Evolutionary conservation across 441 rosid genomes (phyloP).

Genomic region (Populus hybrid): DNA sequence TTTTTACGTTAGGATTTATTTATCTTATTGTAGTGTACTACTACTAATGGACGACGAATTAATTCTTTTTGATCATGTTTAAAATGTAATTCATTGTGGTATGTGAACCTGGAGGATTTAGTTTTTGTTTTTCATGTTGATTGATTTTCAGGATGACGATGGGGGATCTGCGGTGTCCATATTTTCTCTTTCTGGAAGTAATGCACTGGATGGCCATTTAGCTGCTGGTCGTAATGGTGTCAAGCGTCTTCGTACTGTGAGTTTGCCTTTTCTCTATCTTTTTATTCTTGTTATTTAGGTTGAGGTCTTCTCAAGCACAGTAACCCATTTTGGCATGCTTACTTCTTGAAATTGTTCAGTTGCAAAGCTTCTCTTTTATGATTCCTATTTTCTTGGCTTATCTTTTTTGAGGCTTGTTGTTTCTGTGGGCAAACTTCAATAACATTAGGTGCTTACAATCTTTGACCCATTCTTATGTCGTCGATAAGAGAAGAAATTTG

Average conservation of each 20-base stretch:
- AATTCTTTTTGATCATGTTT: neutral
- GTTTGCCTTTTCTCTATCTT: conserved; percentile 13
- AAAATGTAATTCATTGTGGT: neutral
- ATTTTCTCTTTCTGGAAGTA: conserved; percentile 74
- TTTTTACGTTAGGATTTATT: neutral
- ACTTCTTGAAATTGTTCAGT: no score
- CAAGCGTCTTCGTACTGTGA: conserved; percentile 99
- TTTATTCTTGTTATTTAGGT: neutral
- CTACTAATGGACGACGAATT: neutral
- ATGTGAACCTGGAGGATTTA: neutral
- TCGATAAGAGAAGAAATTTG: neutral
- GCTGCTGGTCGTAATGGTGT: conserved; percentile 95
- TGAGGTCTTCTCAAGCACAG: neutral
- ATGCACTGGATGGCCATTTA: conserved; percentile 81
- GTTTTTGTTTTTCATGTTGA: neutral
- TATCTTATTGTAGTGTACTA: neutral
- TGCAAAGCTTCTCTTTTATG: neutral
- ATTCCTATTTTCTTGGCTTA: neutral
- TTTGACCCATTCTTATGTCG: neutral
- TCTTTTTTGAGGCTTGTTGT: neutral
- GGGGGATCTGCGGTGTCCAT: conserved; percentile 84
- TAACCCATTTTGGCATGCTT: no score
- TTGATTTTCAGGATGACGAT: conserved; percentile 57
- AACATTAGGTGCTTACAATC: neutral
- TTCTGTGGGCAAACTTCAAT: neutral